Percentiles rank a stretch among this genome's conserved stretches.
These are phyloP conservation scores for Sphaceloma murrayae DNA, from an alignment of 2,329 filamentous ascomycete species.

Conservation along the genomic window DNA sequence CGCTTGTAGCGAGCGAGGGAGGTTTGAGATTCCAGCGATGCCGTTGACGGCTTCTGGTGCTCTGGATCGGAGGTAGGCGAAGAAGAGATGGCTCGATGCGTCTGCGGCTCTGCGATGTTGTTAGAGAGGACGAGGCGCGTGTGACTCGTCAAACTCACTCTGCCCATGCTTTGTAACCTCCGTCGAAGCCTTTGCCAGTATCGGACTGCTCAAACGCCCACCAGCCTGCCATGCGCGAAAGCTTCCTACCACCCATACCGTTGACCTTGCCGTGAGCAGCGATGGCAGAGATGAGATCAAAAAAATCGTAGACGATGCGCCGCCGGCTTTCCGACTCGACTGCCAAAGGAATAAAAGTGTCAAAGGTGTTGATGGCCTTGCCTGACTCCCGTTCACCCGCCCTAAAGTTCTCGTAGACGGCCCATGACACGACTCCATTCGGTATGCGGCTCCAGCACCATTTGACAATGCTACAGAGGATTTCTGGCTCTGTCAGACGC, in stretches of 20 bases:
- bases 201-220: conserved; percentile 95
- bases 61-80: conserved; percentile 86
- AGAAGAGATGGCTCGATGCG: conserved; percentile 94
- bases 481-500: conserved; percentile 74
- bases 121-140: too few species aligned
- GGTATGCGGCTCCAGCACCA: conserved; percentile 96
- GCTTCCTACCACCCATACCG: conserved; percentile 82
- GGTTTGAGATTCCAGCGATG: conserved; percentile 67
- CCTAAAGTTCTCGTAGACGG: conserved; percentile 91
- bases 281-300: conserved; percentile 81
- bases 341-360: conserved; percentile 90
- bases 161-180: conserved; percentile 82
- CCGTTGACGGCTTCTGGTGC: conserved; percentile 64
- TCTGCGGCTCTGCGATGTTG: conserved; percentile 64
- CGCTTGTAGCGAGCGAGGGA: conserved; percentile 85
- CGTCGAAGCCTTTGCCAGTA: conserved; percentile 82
- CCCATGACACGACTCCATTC: conserved; percentile 90
- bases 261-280: conserved; percentile 90
- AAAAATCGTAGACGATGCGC: conserved; percentile 91
- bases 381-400: conserved; percentile 90
- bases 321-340: conserved; percentile 78
- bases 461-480: conserved; percentile 86
- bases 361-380: conserved; percentile 85
- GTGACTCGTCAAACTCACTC: too few species aligned
- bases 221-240: conserved; percentile 93